phyloP scores from a whole-genome alignment of 768 basidiomycete species.

The Mrakia gelida region DNA sequence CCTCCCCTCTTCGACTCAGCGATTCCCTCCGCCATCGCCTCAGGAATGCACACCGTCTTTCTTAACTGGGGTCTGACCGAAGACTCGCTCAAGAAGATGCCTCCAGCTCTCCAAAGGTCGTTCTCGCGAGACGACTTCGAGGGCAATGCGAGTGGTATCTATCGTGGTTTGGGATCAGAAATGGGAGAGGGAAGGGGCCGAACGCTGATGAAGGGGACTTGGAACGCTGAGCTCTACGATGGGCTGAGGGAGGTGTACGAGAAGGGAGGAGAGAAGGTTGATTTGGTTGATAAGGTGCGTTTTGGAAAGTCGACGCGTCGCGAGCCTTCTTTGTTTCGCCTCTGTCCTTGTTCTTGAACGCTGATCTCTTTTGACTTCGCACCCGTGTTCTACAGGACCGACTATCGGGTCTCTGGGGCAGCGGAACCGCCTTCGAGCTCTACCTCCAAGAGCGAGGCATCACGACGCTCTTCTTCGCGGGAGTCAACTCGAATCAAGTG shows the following conservation, averaged over 20 bases:
- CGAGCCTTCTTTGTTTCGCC: neutral
- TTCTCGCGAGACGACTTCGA: slow-evolving; percentile 13
- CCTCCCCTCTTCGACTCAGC: slow-evolving; percentile 3
- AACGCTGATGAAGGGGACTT: slow-evolving; percentile 14
- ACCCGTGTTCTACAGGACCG: neutral
- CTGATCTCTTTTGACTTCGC: neutral
- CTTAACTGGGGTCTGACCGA: slow-evolving; percentile 29
- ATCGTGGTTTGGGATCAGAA: slow-evolving; percentile 1
- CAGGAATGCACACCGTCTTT: slow-evolving; percentile 23
- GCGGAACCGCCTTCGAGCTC: neutral
- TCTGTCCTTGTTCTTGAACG: neutral
- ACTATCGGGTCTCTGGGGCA: slow-evolving; percentile 4
- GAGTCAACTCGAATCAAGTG: slow-evolving; percentile 25
- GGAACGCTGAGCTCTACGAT: slow-evolving; percentile 31
- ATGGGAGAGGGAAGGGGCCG: slow-evolving; percentile 27
- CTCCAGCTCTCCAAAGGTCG: slow-evolving; percentile 18
- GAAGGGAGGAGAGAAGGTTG: neutral
- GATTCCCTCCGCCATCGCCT: slow-evolving; percentile 11
- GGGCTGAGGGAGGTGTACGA: slow-evolving; percentile 1
- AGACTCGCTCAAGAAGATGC: slow-evolving; percentile 22
- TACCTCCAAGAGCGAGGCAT: slow-evolving; percentile 21
- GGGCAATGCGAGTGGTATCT: neutral
- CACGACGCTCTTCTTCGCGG: slow-evolving; percentile 22
- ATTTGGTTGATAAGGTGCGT: neutral
- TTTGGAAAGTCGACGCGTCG: neutral